Base-by-base conservation (phyloP, 2,329 filamentous ascomycete species). In the Cryphonectria parasitica region DNA sequence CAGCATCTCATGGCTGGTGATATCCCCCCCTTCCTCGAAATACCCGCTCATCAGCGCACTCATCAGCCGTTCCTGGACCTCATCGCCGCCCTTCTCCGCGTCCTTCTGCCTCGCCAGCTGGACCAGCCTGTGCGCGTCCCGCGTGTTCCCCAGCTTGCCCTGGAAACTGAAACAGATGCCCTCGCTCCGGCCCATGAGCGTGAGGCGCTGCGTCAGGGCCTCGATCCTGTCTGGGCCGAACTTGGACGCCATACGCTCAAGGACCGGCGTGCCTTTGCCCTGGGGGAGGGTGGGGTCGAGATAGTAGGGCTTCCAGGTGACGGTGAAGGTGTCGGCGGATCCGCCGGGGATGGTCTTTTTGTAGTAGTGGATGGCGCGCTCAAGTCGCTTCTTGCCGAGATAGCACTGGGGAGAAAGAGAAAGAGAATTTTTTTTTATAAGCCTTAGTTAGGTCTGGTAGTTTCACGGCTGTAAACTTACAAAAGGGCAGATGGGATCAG, bases 221-320 rank as follows among this genome's bases (percentile, higher is more conserved):
- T 81, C 77, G 1, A 88, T 81, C 49, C 90, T 86, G 60, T 90
- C 87, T 22, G 85, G 81, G 49, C 93, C 93, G 79, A 95, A 94
- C 73, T 90, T 91, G 31, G 81, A 77, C 17, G 82, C 82, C 78
- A 91, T 91, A 77, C 87, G 87, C 73, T 79, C 84, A 2, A 73
- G 75, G 58, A 86, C 78, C 25, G 86, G 83, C 4, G 86, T 76
- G 7, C 85, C 83, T 54, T 76, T 74, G 31, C 78, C 79, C 34
- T n/a, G 58, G 5, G 84, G 80, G 0, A 91, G 86, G 0, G 88
- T 83, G 0, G 92, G 91, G 77, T 95, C 90, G 67, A 97, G 87
- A 79, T 95, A 95, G 82, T 92, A 97, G 1, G 94, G 91, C 72
- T 88, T 86, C 92, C 93, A 97, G 72, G 86, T 87, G 19, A 92